Evolutionary conservation across 345 rosid genomes (phyloP).

Genomic region (Brassica cretica): DNA sequence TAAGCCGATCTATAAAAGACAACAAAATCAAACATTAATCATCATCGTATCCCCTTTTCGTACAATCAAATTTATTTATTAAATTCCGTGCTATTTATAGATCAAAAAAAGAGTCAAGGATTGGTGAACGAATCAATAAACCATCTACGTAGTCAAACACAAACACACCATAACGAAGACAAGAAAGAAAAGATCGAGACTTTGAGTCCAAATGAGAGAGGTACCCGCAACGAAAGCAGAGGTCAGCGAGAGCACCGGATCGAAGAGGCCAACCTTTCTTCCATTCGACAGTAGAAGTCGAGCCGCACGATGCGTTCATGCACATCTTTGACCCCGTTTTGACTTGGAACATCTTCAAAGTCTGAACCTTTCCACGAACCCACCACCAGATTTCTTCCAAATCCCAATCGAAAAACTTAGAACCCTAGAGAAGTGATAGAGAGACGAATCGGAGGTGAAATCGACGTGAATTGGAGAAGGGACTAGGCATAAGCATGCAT

Average conservation of each 20-base stretch:
- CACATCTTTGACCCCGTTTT: conserved; percentile 72
- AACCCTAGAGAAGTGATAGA: conserved; percentile 22
- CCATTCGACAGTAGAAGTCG: conserved; percentile 60
- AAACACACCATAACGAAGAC: conserved; percentile 6
- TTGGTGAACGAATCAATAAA: background rate
- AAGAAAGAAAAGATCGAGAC: conserved; percentile 24
- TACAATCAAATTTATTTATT: background rate
- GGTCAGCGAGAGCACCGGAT: conserved; percentile 76
- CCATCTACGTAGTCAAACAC: conserved; percentile 3
- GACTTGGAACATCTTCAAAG: conserved; percentile 17
- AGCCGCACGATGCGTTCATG: conserved; percentile 70
- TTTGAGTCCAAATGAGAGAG: background rate
- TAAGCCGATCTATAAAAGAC: conserved; percentile 59
- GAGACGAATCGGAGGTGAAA: conserved; percentile 30
- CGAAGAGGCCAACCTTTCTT: conserved; percentile 85
- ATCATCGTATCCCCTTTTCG: conserved; percentile 7
- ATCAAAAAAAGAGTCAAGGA: background rate
- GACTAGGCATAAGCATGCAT: conserved; percentile 39
- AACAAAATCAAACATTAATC: conserved; percentile 16
- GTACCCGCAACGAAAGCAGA: conserved; percentile 88
- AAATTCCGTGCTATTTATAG: conserved; percentile 20
- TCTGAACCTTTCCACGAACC: background rate
- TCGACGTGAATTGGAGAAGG: conserved; percentile 35
- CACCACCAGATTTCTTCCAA: background rate
- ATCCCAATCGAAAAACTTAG: conserved; percentile 24